Conservation (phyloP, 768 basidiomycete species). For the Baorangia bicolor region DNA sequence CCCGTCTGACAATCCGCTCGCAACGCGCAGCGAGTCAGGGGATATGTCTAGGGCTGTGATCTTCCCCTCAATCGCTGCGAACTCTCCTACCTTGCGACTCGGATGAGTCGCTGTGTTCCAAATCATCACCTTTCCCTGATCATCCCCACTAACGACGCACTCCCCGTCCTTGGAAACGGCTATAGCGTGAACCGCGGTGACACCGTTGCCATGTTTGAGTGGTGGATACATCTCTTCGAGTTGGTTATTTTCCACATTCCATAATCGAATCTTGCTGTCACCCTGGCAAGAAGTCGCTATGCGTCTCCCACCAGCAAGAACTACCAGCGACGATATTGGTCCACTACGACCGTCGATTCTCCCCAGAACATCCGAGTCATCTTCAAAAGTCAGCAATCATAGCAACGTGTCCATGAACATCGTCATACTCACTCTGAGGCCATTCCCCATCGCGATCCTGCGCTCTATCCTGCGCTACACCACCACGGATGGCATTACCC, state of each 20-base stretch:
- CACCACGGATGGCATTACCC: not conserved
- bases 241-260: not conserved
- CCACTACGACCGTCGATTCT: not conserved
- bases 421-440: not conserved
- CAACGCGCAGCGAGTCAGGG: conserved; percentile 1
- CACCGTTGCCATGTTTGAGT: not conserved
- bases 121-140: conserved; percentile 5
- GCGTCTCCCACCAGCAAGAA: not conserved
- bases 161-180: conserved; percentile 9
- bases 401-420: not conserved
- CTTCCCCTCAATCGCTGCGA: not conserved
- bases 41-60: conserved; percentile 13
- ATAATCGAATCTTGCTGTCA: not conserved
- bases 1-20: conserved; percentile 2
- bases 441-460: not conserved
- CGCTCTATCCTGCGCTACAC: not conserved
- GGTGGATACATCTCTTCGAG: not conserved
- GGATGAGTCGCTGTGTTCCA: not conserved
- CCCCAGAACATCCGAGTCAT: not conserved
- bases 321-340: not conserved
- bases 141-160: conserved; percentile 7
- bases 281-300: not conserved
- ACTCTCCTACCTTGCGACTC: not conserved
- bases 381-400: not conserved
- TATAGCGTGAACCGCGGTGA: not conserved